phyloP scores from a whole-genome alignment of 1,139 yeast genomes.

The Blastobotrys proliferans region DNA sequence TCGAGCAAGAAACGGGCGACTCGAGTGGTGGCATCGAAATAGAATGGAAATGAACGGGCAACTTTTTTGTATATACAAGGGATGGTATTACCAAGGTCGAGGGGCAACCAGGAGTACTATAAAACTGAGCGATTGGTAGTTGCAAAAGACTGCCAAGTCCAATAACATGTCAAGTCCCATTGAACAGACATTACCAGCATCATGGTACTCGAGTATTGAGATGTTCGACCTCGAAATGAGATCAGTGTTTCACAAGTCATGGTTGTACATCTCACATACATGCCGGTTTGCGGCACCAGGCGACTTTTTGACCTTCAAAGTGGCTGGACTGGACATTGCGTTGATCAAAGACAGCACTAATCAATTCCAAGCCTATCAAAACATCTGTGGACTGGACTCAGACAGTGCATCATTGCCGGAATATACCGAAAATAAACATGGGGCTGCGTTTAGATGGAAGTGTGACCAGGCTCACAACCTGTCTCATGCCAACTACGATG shows the following conservation, averaged over 20 bases:
- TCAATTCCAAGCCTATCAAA: conserved; percentile 8
- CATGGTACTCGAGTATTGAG: conserved; percentile 13
- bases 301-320: conserved; percentile 8
- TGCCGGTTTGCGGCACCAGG: conserved; percentile 8
- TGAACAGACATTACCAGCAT: conserved; percentile 12
- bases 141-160: no score
- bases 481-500: conserved; percentile 1
- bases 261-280: conserved; percentile 11
- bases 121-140: no score
- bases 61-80: no score
- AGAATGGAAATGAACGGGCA: no score
- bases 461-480: background rate
- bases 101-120: no score
- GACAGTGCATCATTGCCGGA: background rate
- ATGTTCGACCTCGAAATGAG: conserved; percentile 13
- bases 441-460: conserved; percentile 6
- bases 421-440: background rate
- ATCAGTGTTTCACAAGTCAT: conserved; percentile 13
- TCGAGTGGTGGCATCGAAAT: no score
- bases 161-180: no score
- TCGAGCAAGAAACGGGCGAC: no score
- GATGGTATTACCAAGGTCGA: no score
- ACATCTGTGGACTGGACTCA: conserved; percentile 7
- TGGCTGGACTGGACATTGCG: conserved; percentile 11
- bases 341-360: conserved; percentile 8